Conservation (phyloP, 441 rosid species). For the Bocquillonia castaneifolia region DNA sequence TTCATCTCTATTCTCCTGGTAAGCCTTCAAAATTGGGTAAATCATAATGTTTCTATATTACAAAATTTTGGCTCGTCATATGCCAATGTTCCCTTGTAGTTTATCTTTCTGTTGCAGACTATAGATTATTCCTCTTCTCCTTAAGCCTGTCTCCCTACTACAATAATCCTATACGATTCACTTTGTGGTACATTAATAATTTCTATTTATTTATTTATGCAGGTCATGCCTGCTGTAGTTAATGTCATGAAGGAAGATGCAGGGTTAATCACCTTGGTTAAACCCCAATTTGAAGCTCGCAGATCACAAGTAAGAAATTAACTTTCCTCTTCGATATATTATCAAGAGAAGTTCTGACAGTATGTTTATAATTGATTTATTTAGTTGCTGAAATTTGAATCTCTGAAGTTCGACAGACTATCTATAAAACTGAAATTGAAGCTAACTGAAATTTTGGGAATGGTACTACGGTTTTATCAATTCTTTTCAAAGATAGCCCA, state of each 20-base stretch:
- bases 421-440: slow-evolving; percentile 6
- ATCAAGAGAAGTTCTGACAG: neutral
- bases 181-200: neutral
- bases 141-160: neutral
- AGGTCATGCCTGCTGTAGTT: slow-evolving; percentile 94
- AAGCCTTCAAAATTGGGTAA: slow-evolving; percentile 18
- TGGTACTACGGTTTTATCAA: neutral
- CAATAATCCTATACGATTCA: neutral
- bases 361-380: neutral
- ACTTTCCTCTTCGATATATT: neutral
- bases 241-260: slow-evolving; percentile 83
- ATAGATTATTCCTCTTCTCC: neutral
- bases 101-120: neutral
- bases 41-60: neutral
- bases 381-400: neutral
- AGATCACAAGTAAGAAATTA: slow-evolving; percentile 65
- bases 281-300: slow-evolving; percentile 95
- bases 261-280: slow-evolving; percentile 62
- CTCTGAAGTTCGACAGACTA: neutral
- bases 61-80: neutral
- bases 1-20: slow-evolving; percentile 91
- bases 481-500: neutral
- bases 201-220: slow-evolving; percentile 14
- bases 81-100: neutral
- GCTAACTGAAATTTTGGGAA: neutral